Base-by-base conservation (phyloP, 345 rosid genomes). In the Diplotaxis tenuifolia region DNA sequence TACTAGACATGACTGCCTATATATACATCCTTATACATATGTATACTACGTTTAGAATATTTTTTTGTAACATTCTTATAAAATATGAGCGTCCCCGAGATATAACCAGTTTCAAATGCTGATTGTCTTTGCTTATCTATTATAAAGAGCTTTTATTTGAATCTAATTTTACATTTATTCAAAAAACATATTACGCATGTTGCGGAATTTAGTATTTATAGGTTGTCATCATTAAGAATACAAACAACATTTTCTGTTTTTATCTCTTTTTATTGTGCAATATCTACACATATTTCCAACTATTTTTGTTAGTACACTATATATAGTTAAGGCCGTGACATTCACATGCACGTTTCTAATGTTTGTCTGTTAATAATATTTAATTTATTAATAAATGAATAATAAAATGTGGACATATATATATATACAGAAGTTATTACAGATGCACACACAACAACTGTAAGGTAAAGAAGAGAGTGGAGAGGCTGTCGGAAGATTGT, bases 391-490 rank as follows among this genome's bases (percentile, higher is more conserved):
- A 38, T 67, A 23, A 20, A 29, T n/a, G 40, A 4, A 52, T 19
- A 20, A 49, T 15, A 18, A 7, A 15, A 71, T n/a, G 9, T 47
- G 49, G 60, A 45, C 42, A 10, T 29, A 9, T 31, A 10, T 29
- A 9, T 31, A 21, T 66, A 27, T 19, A 82, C 83, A 93, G 98
- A 71, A 93, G 98, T 71, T 93, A 93, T 50, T 93, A 93, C 56
- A 83, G 98, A 6, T 93, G 98, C 65, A 91, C 98, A 4, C 86
- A 93, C 70, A 91, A 53, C 58, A 94, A 86, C 67, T 94, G 98
- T 75, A 79, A 90, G 66, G 97, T 94, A 82, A 94, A 94, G 88
- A 94, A 94, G 86, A 94, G 97, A 78, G 96, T 94, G 7, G 98
- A 94, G 73, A 50, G 98, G 64, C 78, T 94, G 19, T 94, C 97